Evolutionary conservation across 371 early-diverging fungal genomes (phyloP).

Genomic region (Mortierella sp.): DNA sequence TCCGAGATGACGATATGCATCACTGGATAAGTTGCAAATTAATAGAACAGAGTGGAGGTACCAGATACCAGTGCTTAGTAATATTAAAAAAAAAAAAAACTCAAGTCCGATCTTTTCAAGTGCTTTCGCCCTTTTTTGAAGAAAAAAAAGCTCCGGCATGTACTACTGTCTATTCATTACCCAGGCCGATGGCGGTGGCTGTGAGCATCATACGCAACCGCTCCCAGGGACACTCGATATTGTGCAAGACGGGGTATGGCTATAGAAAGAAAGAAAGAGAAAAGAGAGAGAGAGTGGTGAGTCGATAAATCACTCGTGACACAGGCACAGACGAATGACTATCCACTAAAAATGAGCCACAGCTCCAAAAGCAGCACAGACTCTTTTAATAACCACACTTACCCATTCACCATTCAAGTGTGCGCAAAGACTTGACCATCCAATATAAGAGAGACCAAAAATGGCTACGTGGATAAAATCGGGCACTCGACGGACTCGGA

Average conservation of each 20-base stretch:
- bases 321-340: not conserved
- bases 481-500: conserved; percentile 9
- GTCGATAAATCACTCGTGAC: not conserved
- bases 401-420: conserved; percentile 43
- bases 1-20: conserved; percentile 24
- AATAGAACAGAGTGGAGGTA: too few species aligned
- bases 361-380: not conserved
- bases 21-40: too few species aligned
- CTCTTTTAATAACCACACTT: not conserved
- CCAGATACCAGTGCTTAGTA: too few species aligned
- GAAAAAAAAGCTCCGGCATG: too few species aligned
- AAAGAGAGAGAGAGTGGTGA: not conserved
- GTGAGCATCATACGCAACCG: conserved; percentile 16
- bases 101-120: too few species aligned
- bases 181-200: not conserved
- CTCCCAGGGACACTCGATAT: conserved; percentile 17
- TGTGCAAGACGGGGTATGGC: conserved; percentile 45
- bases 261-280: not conserved
- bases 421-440: conserved; percentile 42
- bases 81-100: not conserved
- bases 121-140: too few species aligned
- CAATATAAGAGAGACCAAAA: conserved; percentile 16
- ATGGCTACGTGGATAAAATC: conserved; percentile 1
- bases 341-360: too few species aligned
- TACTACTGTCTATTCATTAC: not conserved